Evolutionary conservation across 345 rosid species (phyloP), one percentile per base, ranked within the genome.

Genomic region (Toxicodendron radicans): DNA sequence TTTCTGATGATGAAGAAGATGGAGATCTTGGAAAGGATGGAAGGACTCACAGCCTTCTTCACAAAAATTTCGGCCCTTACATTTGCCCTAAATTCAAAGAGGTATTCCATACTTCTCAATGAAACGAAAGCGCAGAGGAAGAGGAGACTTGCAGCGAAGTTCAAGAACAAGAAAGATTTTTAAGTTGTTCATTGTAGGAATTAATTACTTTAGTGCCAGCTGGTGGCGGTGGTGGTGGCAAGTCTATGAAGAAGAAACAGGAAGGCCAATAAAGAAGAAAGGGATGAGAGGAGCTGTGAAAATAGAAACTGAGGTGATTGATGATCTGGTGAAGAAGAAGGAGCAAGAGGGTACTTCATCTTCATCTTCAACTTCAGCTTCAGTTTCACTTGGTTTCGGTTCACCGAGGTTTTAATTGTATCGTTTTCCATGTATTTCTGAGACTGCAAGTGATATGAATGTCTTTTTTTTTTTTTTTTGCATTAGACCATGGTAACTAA

Each of bases 11-110:
- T 65, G 68, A 65, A 10, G 68, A 66, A 3, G 17, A 45, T 7
- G 1, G 5, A 65, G 54, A 27, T 7, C 21, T 7, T 20, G 17
- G 2, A 38, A 38, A 38, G 6, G 68, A 65, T 65, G 54, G 53
- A 17, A 9, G 11, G 23, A 45, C 4, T 21, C 54, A 65, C 18
- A 45, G 68, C 33, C n/a, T 45, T 24, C 51, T 20, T 49, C n/a
- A 21, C 4, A 13, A 2, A 17, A 65, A 65, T 43, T 12, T 20
- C 7, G 53, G 54, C 2, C 57, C 70, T 66, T 66, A 66, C 35
- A 66, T 20, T 14, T 66, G 70, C 38, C 56, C 70, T 66, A 66
- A 66, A 48, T 66, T 57, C 41, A 14, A 24, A 24, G 1, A 48
- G 17, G 16, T 46, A n/a, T 23, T 46, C 7, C 21, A 8, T 2